Evolutionary conservation across 2,329 filamentous ascomycete genomes (phyloP).

Genomic region (Diplodia corticola): DNA sequence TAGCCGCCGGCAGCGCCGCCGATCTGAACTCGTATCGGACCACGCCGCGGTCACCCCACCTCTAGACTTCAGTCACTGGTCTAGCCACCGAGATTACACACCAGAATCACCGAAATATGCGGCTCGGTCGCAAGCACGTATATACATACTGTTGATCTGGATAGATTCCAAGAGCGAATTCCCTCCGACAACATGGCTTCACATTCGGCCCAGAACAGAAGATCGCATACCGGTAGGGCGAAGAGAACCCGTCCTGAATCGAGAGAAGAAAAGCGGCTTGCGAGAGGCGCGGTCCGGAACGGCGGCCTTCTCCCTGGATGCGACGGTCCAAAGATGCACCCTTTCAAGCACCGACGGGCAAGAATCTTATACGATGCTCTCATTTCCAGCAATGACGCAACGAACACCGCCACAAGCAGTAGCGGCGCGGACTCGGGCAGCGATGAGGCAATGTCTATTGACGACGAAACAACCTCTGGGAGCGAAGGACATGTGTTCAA

Average conservation of each 20-base stretch:
- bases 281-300: not conserved
- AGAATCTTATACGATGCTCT: not conserved
- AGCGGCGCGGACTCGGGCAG: not conserved
- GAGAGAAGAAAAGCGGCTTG: not conserved
- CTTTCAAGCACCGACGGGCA: not conserved
- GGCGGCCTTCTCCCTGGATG: not conserved
- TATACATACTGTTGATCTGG: not conserved
- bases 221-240: not conserved
- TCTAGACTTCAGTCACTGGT: not conserved
- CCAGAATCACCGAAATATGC: not conserved
- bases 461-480: not conserved
- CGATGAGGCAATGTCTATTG: not conserved
- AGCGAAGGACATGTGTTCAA: not conserved
- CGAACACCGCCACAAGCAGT: not conserved
- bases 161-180: not conserved
- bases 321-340: not conserved
- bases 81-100: not conserved
- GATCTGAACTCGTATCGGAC: not conserved
- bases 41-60: not conserved
- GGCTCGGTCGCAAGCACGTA: not conserved
- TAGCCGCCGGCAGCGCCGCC: not conserved
- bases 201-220: not conserved
- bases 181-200: not conserved
- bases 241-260: not conserved
- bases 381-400: not conserved